Percentiles rank a stretch among this genome's conserved stretches.
These are phyloP conservation scores for Aspergillus ruber DNA, from an alignment of 2,329 filamentous ascomycete species.

Conservation along the genomic window DNA sequence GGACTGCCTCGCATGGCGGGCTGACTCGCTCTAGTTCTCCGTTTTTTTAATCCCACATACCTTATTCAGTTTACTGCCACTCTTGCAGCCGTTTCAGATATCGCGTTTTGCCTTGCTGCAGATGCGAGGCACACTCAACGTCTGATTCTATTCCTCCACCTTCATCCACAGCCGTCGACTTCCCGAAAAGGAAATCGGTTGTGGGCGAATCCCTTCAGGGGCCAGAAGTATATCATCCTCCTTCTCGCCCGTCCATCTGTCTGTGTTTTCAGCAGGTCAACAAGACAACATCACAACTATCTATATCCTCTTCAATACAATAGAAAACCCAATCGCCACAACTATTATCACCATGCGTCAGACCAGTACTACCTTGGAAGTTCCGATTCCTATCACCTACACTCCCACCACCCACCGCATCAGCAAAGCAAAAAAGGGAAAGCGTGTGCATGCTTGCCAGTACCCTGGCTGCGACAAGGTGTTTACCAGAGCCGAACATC, in stretches of 20 bases:
- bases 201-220: neutral
- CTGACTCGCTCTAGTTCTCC: no score
- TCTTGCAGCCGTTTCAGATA: no score
- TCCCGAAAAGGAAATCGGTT: no score
- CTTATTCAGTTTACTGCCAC: no score
- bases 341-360: slow-evolving; percentile 22
- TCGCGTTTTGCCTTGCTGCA: no score
- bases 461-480: slow-evolving; percentile 45
- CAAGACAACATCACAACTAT: neutral
- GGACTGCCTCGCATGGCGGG: no score
- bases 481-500: slow-evolving; percentile 46
- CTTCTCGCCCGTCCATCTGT: neutral
- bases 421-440: slow-evolving; percentile 49
- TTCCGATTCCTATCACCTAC: slow-evolving; percentile 35
- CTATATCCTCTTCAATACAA: neutral
- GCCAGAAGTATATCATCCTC: neutral
- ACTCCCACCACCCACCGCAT: slow-evolving; percentile 46
- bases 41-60: no score
- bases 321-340: neutral
- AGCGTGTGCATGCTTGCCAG: slow-evolving; percentile 45
- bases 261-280: neutral
- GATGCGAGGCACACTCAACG: no score
- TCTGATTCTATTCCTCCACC: no score
- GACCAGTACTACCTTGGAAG: slow-evolving; percentile 22
- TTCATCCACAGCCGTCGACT: no score